Percentiles rank a stretch among this genome's conserved stretches.
phyloP scores from a whole-genome alignment of 768 basidiomycete species.

The Brasilioporus rufonigricans region DNA sequence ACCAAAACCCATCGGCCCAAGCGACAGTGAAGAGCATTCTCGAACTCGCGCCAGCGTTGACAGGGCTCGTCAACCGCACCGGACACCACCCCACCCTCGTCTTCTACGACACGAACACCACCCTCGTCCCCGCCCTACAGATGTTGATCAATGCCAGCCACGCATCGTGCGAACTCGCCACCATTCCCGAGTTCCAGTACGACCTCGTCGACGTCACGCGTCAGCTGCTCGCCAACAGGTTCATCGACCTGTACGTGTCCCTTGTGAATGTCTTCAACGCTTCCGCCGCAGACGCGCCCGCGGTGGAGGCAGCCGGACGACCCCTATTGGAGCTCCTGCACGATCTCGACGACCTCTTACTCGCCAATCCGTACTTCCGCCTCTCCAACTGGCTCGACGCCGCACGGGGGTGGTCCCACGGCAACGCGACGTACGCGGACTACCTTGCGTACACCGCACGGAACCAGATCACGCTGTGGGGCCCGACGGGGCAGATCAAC shows the following conservation, averaged over 20 bases:
- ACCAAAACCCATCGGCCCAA: slow-evolving; percentile 32
- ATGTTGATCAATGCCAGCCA: slow-evolving; percentile 50
- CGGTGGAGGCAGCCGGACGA: slow-evolving; percentile 23
- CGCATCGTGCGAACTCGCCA: slow-evolving; percentile 12
- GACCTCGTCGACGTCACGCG: slow-evolving; percentile 41
- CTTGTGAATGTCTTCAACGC: slow-evolving; percentile 32
- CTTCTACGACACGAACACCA: slow-evolving; percentile 41
- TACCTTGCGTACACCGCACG: slow-evolving; percentile 40
- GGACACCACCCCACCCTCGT: slow-evolving; percentile 34
- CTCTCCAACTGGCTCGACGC: slow-evolving; percentile 37
- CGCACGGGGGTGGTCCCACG: slow-evolving; percentile 31
- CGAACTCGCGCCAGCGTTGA: slow-evolving; percentile 35
- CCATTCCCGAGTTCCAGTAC: slow-evolving; percentile 35
- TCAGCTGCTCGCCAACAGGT: slow-evolving; percentile 39
- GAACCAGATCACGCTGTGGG: slow-evolving; percentile 45
- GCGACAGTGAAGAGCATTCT: slow-evolving; percentile 38
- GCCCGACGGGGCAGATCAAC: slow-evolving; percentile 39
- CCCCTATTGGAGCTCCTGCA: slow-evolving; percentile 31
- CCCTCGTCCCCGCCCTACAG: slow-evolving; percentile 74
- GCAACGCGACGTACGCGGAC: slow-evolving; percentile 30
- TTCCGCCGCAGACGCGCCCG: slow-evolving; percentile 13
- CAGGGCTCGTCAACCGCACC: slow-evolving; percentile 33
- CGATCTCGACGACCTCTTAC: slow-evolving; percentile 36
- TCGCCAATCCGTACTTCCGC: slow-evolving; percentile 32
- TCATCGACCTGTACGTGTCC: slow-evolving; percentile 32